Conservation (phyloP, 2,329 filamentous ascomycete species). For the Botryotinia globosa region DNA sequence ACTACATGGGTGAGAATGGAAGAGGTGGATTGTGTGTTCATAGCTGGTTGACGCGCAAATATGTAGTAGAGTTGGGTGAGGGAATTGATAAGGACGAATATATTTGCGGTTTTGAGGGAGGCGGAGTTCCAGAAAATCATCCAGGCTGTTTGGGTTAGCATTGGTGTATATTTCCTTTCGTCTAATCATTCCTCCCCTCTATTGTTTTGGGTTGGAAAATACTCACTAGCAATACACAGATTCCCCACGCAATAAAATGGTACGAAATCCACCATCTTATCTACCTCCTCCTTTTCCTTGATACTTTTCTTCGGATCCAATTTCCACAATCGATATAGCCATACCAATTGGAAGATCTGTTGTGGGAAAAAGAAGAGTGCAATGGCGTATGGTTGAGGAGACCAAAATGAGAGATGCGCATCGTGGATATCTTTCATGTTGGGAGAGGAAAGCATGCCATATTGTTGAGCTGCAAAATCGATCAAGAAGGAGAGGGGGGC, state of each 20-base stretch:
- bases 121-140: conserved; percentile 61
- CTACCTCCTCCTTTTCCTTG: conserved; percentile 43
- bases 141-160: conserved; percentile 43
- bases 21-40: conserved; percentile 49
- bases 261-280: conserved; percentile 52
- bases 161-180: background rate
- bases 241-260: conserved; percentile 57
- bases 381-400: conserved; percentile 57
- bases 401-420: conserved; percentile 56
- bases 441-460: conserved; percentile 54
- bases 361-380: conserved; percentile 60
- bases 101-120: conserved; percentile 48
- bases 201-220: too few relatives aligned
- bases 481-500: conserved; percentile 54
- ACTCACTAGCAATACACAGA: conserved; percentile 55
- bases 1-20: conserved; percentile 58
- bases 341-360: conserved; percentile 56
- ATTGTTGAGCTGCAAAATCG: conserved; percentile 58
- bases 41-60: conserved; percentile 46
- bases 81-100: conserved; percentile 57
- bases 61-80: conserved; percentile 54
- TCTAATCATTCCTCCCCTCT: background rate
- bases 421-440: conserved; percentile 61
- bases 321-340: conserved; percentile 55
- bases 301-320: conserved; percentile 43